These are phyloP conservation scores for Larix sibirica DNA, from an alignment of 83 land plant species.

Conservation along the genomic window DNA sequence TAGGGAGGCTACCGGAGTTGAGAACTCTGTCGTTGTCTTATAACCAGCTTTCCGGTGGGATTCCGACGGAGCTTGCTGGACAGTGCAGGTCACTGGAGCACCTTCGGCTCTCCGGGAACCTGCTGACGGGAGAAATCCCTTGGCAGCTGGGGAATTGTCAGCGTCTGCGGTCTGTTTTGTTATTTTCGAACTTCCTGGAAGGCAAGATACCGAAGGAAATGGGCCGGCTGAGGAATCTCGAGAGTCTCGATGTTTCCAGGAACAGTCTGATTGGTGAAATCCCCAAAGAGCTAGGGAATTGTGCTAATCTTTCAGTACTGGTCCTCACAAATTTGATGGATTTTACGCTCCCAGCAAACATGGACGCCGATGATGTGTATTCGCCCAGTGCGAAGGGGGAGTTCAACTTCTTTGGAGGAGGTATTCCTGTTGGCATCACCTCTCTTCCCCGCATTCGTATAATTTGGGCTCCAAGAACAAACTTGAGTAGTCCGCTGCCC, in stretches of 20 bases:
- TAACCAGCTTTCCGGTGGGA: slow-evolving; percentile 35
- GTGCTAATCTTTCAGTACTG: slow-evolving; percentile 42
- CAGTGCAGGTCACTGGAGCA: slow-evolving; percentile 32
- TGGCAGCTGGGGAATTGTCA: slow-evolving; percentile 44
- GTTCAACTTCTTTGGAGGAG: slow-evolving; percentile 48
- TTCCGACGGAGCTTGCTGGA: slow-evolving; percentile 10
- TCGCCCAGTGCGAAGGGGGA: slow-evolving; percentile 23
- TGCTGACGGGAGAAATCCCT: slow-evolving; percentile 42
- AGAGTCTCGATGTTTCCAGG: slow-evolving; percentile 53
- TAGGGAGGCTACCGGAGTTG: slow-evolving; percentile 22
- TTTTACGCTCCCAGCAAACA: background rate
- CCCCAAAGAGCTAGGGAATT: slow-evolving; percentile 47
- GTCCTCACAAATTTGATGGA: slow-evolving; percentile 44
- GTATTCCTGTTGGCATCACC: slow-evolving; percentile 31
- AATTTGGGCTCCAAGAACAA: slow-evolving; percentile 63
- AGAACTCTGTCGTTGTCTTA: slow-evolving; percentile 16
- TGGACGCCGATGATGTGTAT: background rate
- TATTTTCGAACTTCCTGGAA: slow-evolving; percentile 48
- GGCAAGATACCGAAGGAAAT: slow-evolving; percentile 50
- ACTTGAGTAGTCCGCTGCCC: slow-evolving; percentile 36
- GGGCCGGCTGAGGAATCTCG: slow-evolving; percentile 37
- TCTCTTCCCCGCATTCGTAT: slow-evolving; percentile 36
- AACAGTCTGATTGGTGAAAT: slow-evolving; percentile 55
- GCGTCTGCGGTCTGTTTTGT: slow-evolving; percentile 25
- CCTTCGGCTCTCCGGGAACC: slow-evolving; percentile 44